Evolutionary conservation across 225 moss, liverwort and hornwort genomes (phyloP).

Genomic region (Anthoceros angustus): DNA sequence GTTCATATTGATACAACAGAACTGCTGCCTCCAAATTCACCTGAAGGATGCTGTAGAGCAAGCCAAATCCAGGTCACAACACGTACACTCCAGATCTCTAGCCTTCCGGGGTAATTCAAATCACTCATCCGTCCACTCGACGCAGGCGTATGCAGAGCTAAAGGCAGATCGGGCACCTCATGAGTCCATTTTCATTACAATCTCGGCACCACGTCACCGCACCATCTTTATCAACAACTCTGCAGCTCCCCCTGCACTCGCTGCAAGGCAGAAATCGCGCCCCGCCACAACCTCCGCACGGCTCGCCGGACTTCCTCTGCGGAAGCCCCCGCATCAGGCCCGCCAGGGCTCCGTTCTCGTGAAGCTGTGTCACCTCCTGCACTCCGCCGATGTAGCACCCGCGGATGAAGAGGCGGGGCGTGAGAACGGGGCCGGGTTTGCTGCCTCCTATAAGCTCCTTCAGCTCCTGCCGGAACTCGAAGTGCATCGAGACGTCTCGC

Average conservation of each 20-base stretch:
- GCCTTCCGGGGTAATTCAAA: too few species aligned
- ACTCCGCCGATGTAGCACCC: constrained; percentile 50
- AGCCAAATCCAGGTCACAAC: too few species aligned
- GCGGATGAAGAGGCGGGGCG: constrained; percentile 41
- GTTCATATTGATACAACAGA: too few species aligned
- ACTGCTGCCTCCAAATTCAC: too few species aligned
- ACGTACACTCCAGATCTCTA: too few species aligned
- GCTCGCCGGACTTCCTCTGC: constrained; percentile 24
- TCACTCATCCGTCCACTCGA: too few species aligned
- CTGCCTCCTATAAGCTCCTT: constrained; percentile 53
- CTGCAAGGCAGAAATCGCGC: constrained; percentile 50
- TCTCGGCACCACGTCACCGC: constrained; percentile 27
- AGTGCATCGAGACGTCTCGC: constrained; percentile 87
- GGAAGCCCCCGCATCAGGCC: constrained; percentile 32
- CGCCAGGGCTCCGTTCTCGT: constrained; percentile 33
- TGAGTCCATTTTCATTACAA: constrained; percentile 59
- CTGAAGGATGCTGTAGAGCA: too few species aligned
- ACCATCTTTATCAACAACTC: constrained; percentile 33
- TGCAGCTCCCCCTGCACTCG: constrained; percentile 47
- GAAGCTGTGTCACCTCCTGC: constrained; percentile 38
- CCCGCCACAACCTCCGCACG: constrained; percentile 50
- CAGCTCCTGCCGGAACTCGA: constrained; percentile 82
- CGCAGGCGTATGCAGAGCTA: neutral
- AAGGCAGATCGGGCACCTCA: constrained; percentile 48
- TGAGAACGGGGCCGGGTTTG: constrained; percentile 40